Evolutionary conservation across 176 grass and related monocot genomes (phyloP).

Genomic region (Phragmites australis): DNA sequence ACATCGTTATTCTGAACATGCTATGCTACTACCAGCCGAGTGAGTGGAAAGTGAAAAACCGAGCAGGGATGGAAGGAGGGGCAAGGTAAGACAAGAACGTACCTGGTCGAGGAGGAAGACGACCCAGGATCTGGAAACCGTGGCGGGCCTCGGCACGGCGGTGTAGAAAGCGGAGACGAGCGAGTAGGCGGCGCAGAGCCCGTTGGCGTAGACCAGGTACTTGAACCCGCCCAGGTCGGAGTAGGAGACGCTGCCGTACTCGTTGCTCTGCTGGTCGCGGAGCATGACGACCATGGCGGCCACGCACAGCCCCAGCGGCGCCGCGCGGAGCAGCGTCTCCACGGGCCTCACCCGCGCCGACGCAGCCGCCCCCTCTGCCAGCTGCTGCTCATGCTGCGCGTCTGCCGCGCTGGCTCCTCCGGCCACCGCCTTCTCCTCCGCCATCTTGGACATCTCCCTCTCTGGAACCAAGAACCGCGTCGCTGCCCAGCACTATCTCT

Average conservation of each 20-base stretch:
- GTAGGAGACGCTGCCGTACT: conserved; percentile 80
- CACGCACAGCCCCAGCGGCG: conserved; percentile 70
- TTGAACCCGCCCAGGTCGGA: conserved; percentile 83
- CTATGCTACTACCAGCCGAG: not conserved
- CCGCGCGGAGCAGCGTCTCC: conserved; percentile 77
- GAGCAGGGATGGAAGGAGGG: not conserved
- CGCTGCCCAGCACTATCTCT: no score
- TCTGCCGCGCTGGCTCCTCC: not conserved
- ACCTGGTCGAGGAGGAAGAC: conserved; percentile 96
- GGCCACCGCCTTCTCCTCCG: conserved; percentile 49
- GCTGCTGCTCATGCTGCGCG: not conserved
- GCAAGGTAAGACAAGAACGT: not conserved
- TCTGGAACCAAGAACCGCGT: no score
- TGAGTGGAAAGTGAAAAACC: not conserved
- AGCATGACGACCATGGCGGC: conserved; percentile 86
- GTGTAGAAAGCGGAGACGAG: conserved; percentile 70
- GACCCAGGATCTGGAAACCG: conserved; percentile 61
- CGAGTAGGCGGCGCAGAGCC: conserved; percentile 80
- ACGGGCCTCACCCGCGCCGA: conserved; percentile 38
- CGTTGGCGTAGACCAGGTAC: conserved; percentile 89
- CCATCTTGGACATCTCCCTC: conserved; percentile 46
- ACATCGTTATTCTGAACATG: not conserved
- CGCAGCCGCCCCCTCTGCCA: not conserved
- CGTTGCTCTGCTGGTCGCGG: conserved; percentile 67
- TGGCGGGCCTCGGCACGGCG: conserved; percentile 52